Evolutionary conservation across 2,329 filamentous ascomycete species (phyloP).

Genomic region (Xylaria sp.): DNA sequence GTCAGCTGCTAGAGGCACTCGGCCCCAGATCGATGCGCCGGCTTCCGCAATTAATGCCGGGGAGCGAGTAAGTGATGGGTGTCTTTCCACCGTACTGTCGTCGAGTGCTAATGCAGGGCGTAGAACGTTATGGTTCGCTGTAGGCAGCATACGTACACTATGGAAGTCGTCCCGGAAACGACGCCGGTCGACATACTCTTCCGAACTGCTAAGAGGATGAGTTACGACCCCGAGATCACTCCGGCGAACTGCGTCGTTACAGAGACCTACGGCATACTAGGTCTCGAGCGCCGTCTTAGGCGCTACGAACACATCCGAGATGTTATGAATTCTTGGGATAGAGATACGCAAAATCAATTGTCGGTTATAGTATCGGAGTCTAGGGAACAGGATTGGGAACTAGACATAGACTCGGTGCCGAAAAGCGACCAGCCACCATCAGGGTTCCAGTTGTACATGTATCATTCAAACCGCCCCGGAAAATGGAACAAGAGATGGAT

Average conservation of each 20-base stretch:
- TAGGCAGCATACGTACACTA: slow-evolving; percentile 66
- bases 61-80: slow-evolving; percentile 64
- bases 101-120: slow-evolving; percentile 33
- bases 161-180: slow-evolving; percentile 76
- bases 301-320: slow-evolving; percentile 86
- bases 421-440: slow-evolving; percentile 59
- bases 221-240: slow-evolving; percentile 59
- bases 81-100: slow-evolving; percentile 6
- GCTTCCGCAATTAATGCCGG: slow-evolving; percentile 79
- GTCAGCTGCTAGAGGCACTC: slow-evolving; percentile 49
- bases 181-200: slow-evolving; percentile 73
- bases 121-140: slow-evolving; percentile 74
- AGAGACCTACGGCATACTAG: slow-evolving; percentile 75
- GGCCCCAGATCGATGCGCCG: slow-evolving; percentile 70
- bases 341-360: slow-evolving; percentile 75
- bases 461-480: slow-evolving; percentile 78
- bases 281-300: slow-evolving; percentile 79
- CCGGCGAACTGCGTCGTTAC: slow-evolving; percentile 69
- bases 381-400: slow-evolving; percentile 57
- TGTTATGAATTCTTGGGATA: slow-evolving; percentile 91
- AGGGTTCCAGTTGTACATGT: slow-evolving; percentile 71
- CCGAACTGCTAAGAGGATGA: slow-evolving; percentile 65
- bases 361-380: slow-evolving; percentile 64
- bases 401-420: slow-evolving; percentile 68
- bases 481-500: slow-evolving; percentile 90